phyloP scores from a whole-genome alignment of 2,329 filamentous ascomycete genomes.

The Gnomoniopsis smithogilvyi region DNA sequence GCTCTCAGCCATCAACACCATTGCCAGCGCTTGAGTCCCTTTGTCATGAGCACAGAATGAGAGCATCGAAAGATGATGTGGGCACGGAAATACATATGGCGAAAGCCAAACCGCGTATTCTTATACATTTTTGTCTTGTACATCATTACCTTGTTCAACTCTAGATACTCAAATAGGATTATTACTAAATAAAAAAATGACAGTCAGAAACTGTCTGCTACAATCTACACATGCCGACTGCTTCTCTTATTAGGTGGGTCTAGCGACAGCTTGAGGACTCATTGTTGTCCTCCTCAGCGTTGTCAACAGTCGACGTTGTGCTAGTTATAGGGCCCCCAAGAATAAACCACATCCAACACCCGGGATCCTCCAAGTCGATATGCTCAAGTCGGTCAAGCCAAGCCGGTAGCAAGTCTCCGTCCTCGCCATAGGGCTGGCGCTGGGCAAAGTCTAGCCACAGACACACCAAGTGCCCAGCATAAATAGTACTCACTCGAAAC shows the following conservation, averaged over 20 bases:
- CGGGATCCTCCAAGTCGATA: constrained; percentile 23
- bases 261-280: no score
- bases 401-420: constrained; percentile 21
- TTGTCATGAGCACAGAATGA: neutral
- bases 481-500: constrained; percentile 23
- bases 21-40: neutral
- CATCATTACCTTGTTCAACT: no score
- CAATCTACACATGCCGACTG: no score
- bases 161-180: no score
- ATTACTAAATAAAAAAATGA: no score
- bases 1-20: constrained; percentile 12
- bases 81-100: neutral
- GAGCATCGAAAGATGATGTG: neutral
- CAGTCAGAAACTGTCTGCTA: no score
- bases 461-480: constrained; percentile 19
- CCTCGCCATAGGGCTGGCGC: constrained; percentile 26
- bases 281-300: no score
- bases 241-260: no score
- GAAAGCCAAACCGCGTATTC: no score
- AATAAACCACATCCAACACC: constrained; percentile 25
- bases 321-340: neutral
- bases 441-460: constrained; percentile 28
- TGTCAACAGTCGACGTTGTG: neutral
- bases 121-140: no score
- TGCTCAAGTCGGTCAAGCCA: constrained; percentile 23